Evolutionary conservation across 140 eudicot genomes (phyloP), one percentile per base, ranked within the genome.

Genomic region (Oenanthe javanica): DNA sequence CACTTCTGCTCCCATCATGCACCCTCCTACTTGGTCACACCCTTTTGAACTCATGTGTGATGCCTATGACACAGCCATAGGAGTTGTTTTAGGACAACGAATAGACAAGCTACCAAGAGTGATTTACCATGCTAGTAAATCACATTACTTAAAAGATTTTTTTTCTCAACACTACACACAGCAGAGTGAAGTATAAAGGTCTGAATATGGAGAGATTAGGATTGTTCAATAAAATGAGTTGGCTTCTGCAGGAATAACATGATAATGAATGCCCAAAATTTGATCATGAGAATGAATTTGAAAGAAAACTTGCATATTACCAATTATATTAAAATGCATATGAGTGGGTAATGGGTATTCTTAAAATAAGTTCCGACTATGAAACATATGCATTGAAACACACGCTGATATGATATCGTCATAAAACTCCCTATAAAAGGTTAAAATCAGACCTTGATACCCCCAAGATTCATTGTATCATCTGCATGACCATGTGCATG

Each of bases 391-490:
- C 54, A 46, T 6, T 9, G 9, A 3, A 21, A 72, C 54, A 45
- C 31, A 45, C 8, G 2, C 54, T 71, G 11, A 40, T 31, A 45
- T 9, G 13, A 43, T 18, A 21, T 72, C 77, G 19, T 69, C 75
- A 16, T 27, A 55, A 31, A 72, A 3, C 38, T 61, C n/a, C 12
- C 21, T 52, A 15, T 42, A 67, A 43, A 57, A 76, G 78, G 59
- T 52, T 47, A 3, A 43, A 55, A 49, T 40, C 61, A 77, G 27
- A 92, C 98, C 97, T 95, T 95, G 73, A 95, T 91, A 40, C 99
- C 99, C 50, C 99, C 99, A 72, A 95, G 97, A 90, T 95, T 95
- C 99, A 95, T 95, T 70, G 99, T 95, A 84, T 95, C 99, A 87
- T 95, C 99, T 52, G 99, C 95, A 78, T 97, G 97, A 63, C 99